These are phyloP conservation scores for Pythium plurisporium DNA, from an alignment of 352 stramenopile species.

Conservation along the genomic window DNA sequence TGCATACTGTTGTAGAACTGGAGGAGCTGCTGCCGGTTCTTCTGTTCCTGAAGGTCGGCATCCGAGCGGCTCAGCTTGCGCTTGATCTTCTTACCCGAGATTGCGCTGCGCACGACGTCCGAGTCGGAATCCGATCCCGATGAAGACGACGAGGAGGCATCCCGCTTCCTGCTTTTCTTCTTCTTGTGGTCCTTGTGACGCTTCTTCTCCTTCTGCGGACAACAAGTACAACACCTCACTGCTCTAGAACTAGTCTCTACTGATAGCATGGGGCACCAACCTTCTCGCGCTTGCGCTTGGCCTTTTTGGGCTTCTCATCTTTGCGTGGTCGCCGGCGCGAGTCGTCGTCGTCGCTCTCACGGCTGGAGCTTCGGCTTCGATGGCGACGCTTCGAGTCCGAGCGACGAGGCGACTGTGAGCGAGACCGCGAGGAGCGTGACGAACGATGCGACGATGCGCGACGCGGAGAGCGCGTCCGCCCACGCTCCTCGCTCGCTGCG, in stretches of 20 bases:
- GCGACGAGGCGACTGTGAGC: conserved; percentile 1
- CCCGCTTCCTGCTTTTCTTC: conserved; percentile 16
- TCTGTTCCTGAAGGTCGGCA: conserved; percentile 56
- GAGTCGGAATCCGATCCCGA: conserved; percentile 37
- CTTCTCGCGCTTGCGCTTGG: conserved; percentile 31
- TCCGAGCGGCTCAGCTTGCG: conserved; percentile 60
- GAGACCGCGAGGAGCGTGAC: no score
- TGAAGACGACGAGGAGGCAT: not conserved
- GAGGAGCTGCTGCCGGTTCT: conserved; percentile 72
- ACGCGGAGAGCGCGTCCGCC: conserved; percentile 7
- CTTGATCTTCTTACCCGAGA: conserved; percentile 87
- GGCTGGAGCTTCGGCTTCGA: not conserved
- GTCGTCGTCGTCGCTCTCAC: conserved; percentile 19
- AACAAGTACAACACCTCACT: no score
- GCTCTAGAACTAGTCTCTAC: no score
- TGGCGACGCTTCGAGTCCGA: not conserved
- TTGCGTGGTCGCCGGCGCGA: conserved; percentile 13
- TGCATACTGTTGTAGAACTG: conserved; percentile 89
- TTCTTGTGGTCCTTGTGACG: conserved; percentile 29
- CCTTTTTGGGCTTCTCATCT: conserved; percentile 38
- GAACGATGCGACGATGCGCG: not conserved
- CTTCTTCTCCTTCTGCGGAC: conserved; percentile 2
- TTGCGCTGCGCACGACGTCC: conserved; percentile 71
- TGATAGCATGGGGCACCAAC: not conserved
- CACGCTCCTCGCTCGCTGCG: not conserved